Conservation (phyloP, 192 early-diverging fungal genomes). For the Chytriomyces sp. region DNA sequence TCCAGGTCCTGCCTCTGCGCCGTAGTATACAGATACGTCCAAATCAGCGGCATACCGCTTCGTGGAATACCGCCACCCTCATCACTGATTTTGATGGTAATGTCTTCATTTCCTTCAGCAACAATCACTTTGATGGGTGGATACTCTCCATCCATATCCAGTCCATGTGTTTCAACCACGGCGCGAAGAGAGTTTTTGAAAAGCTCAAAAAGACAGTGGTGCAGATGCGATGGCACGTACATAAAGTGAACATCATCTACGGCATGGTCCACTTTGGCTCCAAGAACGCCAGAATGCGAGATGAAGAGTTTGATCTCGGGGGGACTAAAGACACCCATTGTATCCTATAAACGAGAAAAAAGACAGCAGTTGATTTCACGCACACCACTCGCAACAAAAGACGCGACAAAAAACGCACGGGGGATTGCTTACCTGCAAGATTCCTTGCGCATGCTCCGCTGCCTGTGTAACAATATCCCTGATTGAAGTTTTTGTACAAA, state of each 20-base stretch:
- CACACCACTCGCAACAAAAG: background rate
- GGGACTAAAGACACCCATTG: slow-evolving; percentile 75
- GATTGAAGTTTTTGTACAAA: slow-evolving; percentile 87
- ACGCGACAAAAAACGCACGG: background rate
- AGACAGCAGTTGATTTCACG: background rate
- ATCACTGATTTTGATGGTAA: slow-evolving; percentile 95
- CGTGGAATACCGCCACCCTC: slow-evolving; percentile 93
- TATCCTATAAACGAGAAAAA: slow-evolving; percentile 61
- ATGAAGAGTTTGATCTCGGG: slow-evolving; percentile 71
- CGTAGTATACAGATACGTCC: slow-evolving; percentile 88
- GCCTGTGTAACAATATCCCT: slow-evolving; percentile 84
- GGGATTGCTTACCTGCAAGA: slow-evolving; percentile 50
- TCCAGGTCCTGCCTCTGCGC: slow-evolving; percentile 51
- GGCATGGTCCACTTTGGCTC: background rate
- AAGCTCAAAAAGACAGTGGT: slow-evolving; percentile 97
- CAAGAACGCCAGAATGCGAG: slow-evolving; percentile 34
- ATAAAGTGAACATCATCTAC: slow-evolving; percentile 83
- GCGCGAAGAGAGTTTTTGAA: slow-evolving; percentile 96
- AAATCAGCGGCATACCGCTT: slow-evolving; percentile 86
- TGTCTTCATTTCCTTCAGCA: slow-evolving; percentile 73
- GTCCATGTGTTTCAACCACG: slow-evolving; percentile 87
- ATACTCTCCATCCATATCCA: slow-evolving; percentile 77
- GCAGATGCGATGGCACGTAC: slow-evolving; percentile 94
- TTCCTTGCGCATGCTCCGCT: slow-evolving; percentile 84
- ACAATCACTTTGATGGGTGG: slow-evolving; percentile 95